Conservation (phyloP, 768 basidiomycete genomes). For the Tricholoma saponaceum region DNA sequence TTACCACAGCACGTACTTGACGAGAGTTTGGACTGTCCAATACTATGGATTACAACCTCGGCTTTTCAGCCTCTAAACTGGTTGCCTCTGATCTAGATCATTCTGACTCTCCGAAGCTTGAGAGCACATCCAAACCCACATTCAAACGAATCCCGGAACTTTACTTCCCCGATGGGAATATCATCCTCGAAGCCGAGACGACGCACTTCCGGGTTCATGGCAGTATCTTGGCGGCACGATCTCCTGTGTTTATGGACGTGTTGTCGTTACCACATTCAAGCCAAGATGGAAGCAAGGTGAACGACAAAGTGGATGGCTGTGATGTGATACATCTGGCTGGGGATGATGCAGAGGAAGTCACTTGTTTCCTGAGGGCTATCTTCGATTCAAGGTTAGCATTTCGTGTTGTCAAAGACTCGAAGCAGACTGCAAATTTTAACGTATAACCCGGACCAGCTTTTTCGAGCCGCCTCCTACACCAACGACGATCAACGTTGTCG, state of each 20-base stretch:
- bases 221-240: constrained; percentile 29
- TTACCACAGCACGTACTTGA: too few species aligned
- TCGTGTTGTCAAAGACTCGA: not conserved
- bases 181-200: constrained; percentile 32
- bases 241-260: constrained; percentile 36
- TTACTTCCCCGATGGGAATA: constrained; percentile 29
- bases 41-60: too few species aligned
- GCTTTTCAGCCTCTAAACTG: not conserved
- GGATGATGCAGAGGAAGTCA: not conserved
- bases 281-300: constrained; percentile 6
- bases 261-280: constrained; percentile 29
- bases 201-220: constrained; percentile 31
- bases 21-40: too few species aligned
- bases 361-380: constrained; percentile 20
- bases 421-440: too few species aligned
- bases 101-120: not conserved
- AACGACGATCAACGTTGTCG: constrained; percentile 26
- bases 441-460: constrained; percentile 18
- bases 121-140: not conserved
- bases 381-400: constrained; percentile 27
- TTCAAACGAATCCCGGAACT: not conserved
- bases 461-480: constrained; percentile 30
- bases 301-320: constrained; percentile 25
- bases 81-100: not conserved
- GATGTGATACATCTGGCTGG: constrained; percentile 21